Base-by-base conservation (phyloP, 2,329 filamentous ascomycete species). In the Cordyceps militaris region DNA sequence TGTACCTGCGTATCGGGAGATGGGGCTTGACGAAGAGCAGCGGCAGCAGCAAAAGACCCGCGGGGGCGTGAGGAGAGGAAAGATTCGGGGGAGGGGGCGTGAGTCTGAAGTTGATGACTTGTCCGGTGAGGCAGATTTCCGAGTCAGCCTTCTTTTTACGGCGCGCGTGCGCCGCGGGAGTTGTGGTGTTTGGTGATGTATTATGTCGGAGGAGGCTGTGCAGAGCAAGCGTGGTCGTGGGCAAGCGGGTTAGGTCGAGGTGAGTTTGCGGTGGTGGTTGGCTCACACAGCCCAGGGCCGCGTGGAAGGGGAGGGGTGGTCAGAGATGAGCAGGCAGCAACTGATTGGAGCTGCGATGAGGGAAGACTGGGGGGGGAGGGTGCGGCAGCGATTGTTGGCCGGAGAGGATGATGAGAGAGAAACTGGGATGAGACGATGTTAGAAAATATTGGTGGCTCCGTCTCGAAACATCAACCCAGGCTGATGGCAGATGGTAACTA, bases 111-210 rank as follows among this genome's bases (percentile, higher is more conserved):
- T 38, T 28, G 38, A 36, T 46, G 44, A 47, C 36, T 51, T 49
- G 55, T 57, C 7, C 11, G 34, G 36, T 57, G 55, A 57, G 75
- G 76, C 75, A 77, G 73, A 74, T 68, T 73, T 60, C 64, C 66
- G 64, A 75, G 71, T 76, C 73, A 75, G 74, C 74, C 74, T 75
- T 71, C 69, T 64, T 64, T 19, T 21, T 19, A 68, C 70, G 69
- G 66, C 65, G 72, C 73, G 71, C 71, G 74, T 66, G 64, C 69
- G 67, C 66, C 61, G 66, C 66, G 64, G 43, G 46, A 42, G 43
- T 38, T 47, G 44, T 36, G 28, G 19, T 28, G 26, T 44, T 40
- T 49, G 38, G 38, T 57, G 36, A 40, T 50, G 36, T 42, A 46
- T 5, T 48, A n/a, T n/a, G 46, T 44, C 21, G 46, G 46, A 50